These are phyloP conservation scores for Catharanthus roseus DNA, from an alignment of 257 asterid genomes.

Conservation along the genomic window DNA sequence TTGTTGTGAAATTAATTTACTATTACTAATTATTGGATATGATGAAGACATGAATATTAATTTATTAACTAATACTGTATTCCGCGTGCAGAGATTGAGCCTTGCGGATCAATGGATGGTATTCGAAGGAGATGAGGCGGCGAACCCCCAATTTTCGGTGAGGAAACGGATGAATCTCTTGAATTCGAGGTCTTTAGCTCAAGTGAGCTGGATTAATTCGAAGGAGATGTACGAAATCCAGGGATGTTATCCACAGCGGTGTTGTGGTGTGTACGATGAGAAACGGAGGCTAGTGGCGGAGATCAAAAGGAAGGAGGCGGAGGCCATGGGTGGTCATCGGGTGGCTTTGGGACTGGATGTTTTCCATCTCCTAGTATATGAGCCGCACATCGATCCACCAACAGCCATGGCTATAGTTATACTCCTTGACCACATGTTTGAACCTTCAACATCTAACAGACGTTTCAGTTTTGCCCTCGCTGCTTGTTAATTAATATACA, in stretches of 20 bases:
- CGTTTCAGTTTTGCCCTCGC: background rate
- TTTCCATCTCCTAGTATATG: conserved; percentile 46
- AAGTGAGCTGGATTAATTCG: conserved; percentile 17
- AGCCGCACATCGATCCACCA: conserved; percentile 41
- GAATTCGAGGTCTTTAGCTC: conserved; percentile 33
- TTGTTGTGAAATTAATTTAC: too few species aligned
- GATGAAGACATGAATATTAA: too few species aligned
- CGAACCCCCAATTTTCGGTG: conserved; percentile 36
- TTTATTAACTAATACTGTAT: too few species aligned
- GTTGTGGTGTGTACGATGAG: conserved; percentile 49
- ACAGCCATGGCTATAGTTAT: conserved; percentile 62
- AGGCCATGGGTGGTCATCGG: conserved; percentile 33
- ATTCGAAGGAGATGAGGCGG: conserved; percentile 47
- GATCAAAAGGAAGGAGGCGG: conserved; percentile 64
- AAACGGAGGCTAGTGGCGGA: conserved; percentile 50
- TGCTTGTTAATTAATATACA: background rate
- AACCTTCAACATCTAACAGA: conserved; percentile 22
- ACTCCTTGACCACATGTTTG: conserved; percentile 67
- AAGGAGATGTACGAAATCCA: conserved; percentile 36
- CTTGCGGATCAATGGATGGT: conserved; percentile 58
- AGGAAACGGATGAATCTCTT: conserved; percentile 41
- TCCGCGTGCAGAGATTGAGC: conserved; percentile 41
- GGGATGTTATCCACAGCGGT: conserved; percentile 49
- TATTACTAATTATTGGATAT: too few species aligned
- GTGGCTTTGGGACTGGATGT: conserved; percentile 53